These are phyloP conservation scores for Trichoderma sp. DNA, from an alignment of 2,329 filamentous ascomycete species.

Conservation along the genomic window DNA sequence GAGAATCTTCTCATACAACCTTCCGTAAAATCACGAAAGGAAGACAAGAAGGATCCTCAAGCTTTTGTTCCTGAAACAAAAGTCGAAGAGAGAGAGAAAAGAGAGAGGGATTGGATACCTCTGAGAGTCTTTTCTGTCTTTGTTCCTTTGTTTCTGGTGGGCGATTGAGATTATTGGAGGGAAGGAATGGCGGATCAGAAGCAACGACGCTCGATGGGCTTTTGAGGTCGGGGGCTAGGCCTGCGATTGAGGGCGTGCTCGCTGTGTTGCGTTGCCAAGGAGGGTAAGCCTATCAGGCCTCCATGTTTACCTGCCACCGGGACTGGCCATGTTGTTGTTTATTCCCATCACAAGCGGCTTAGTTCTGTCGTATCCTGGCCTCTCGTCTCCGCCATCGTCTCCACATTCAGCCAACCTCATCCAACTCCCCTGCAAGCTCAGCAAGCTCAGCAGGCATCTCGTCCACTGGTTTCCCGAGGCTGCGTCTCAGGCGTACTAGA, in stretches of 20 bases:
- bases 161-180: constrained; percentile 41
- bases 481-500: constrained; percentile 20
- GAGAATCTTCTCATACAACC: constrained; percentile 64
- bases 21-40: constrained; percentile 60
- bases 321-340: constrained; percentile 27
- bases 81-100: constrained; percentile 42
- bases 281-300: constrained; percentile 28
- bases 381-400: constrained; percentile 21
- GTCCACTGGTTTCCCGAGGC: constrained; percentile 16
- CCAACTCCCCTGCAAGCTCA: constrained; percentile 20
- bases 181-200: constrained; percentile 28
- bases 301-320: constrained; percentile 24
- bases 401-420: constrained; percentile 22
- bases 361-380: constrained; percentile 20
- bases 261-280: constrained; percentile 21
- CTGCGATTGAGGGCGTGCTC: constrained; percentile 25
- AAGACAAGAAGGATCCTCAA: constrained; percentile 66
- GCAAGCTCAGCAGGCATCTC: constrained; percentile 21
- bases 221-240: constrained; percentile 40
- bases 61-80: constrained; percentile 60
- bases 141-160: constrained; percentile 32
- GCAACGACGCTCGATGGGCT: constrained; percentile 36
- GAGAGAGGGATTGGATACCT: constrained; percentile 35
- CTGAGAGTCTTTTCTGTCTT: constrained; percentile 37
- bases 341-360: constrained; percentile 27